These are phyloP conservation scores for Cyathus olla DNA, from an alignment of 1,284 basidiomycete genomes.

Conservation along the genomic window DNA sequence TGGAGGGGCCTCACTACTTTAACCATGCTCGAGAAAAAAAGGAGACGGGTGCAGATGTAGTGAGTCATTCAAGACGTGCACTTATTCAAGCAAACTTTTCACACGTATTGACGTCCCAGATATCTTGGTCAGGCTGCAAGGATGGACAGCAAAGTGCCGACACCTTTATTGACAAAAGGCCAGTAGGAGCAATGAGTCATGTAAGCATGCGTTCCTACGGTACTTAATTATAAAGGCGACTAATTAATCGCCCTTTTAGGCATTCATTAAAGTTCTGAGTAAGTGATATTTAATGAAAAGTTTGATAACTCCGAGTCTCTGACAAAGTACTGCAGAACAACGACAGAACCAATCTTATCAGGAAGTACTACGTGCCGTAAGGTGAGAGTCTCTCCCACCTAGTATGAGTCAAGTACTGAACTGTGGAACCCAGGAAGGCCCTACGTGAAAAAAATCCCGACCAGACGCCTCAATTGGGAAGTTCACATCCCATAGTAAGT, in stretches of 20 bases:
- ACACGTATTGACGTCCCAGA: slow-evolving; percentile 39
- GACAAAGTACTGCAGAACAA: slow-evolving; percentile 43
- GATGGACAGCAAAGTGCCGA: slow-evolving; percentile 82
- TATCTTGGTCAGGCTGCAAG: slow-evolving; percentile 81
- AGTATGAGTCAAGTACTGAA: not conserved
- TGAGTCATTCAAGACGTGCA: slow-evolving; percentile 39
- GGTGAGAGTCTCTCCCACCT: slow-evolving; percentile 46
- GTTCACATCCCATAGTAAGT: slow-evolving; percentile 78
- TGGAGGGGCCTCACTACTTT: slow-evolving; percentile 62
- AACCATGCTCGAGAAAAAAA: slow-evolving; percentile 44
- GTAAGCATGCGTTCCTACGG: slow-evolving; percentile 43
- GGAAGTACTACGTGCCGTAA: slow-evolving; percentile 76
- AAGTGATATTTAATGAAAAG: slow-evolving; percentile 4
- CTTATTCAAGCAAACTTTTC: not conserved
- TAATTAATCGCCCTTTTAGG: slow-evolving; percentile 52
- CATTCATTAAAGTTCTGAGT: slow-evolving; percentile 71
- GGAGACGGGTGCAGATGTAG: slow-evolving; percentile 59
- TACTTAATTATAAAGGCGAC: not conserved
- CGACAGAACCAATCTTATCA: slow-evolving; percentile 82
- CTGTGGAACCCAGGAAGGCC: slow-evolving; percentile 51
- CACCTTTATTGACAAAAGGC: slow-evolving; percentile 58
- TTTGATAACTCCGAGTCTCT: not conserved
- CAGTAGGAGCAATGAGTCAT: slow-evolving; percentile 82
- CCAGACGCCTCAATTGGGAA: slow-evolving; percentile 86
- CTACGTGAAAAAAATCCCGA: slow-evolving; percentile 73